phyloP scores from a whole-genome alignment of 2,329 filamentous ascomycete species.

The Chaetomiaceae sp. region DNA sequence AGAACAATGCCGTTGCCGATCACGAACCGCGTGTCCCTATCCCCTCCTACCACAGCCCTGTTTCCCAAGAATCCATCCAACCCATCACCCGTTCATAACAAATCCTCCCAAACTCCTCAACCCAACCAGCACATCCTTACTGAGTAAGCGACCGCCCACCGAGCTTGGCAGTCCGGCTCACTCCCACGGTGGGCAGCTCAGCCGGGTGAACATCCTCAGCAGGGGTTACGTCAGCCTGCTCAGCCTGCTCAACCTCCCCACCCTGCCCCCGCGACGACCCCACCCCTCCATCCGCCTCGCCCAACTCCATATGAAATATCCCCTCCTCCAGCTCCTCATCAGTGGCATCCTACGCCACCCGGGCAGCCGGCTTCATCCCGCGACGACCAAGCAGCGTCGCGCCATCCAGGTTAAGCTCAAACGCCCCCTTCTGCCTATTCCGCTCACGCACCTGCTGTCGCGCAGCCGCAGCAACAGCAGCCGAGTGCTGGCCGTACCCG shows the following conservation, averaged over 20 bases:
- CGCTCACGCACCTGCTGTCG: constrained; percentile 70
- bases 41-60: no score
- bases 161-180: not conserved
- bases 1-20: no score
- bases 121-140: not conserved
- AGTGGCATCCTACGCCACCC: constrained; percentile 32
- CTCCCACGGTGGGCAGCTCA: not conserved
- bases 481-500: constrained; percentile 87
- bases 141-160: not conserved
- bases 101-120: not conserved
- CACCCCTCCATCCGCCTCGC: not conserved
- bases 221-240: no score
- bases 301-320: not conserved
- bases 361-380: constrained; percentile 49
- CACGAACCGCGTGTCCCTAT: no score
- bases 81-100: no score
- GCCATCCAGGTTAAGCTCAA: constrained; percentile 88
- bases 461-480: constrained; percentile 77
- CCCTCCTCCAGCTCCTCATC: not conserved
- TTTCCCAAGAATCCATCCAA: no score
- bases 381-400: constrained; percentile 79
- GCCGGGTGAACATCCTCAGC: not conserved
- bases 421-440: constrained; percentile 69
- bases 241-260: no score
- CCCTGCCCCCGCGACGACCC: not conserved